Conservation (phyloP, 495 filamentous ascomycete genomes). For the Margaritispora aquatica region DNA sequence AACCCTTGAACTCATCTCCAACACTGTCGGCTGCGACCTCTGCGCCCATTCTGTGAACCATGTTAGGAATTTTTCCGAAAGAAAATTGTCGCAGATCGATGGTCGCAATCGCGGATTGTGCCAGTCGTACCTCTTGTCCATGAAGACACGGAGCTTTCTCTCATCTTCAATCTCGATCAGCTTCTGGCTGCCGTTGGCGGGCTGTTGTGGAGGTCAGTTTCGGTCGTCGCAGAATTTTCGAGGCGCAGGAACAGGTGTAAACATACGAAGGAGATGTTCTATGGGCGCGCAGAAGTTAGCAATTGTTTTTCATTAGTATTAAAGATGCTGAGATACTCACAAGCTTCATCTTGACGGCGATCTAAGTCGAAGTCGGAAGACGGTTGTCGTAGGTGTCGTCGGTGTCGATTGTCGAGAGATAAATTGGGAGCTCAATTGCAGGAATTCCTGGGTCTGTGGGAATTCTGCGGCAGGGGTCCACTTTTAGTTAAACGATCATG, state of each 20-base stretch:
- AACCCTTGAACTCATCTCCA: constrained; percentile 98
- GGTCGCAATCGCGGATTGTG: constrained; percentile 4
- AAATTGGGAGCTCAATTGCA: no score
- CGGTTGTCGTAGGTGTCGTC: neutral
- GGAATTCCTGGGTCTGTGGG: constrained; percentile 12
- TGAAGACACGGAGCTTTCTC: constrained; percentile 60
- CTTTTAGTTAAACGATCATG: constrained; percentile 11
- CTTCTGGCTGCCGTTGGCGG: constrained; percentile 98
- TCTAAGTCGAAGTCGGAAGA: constrained; percentile 4
- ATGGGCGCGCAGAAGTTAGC: constrained; percentile 12
- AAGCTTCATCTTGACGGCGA: constrained; percentile 24
- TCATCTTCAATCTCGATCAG: constrained; percentile 98
- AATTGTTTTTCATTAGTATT: constrained; percentile 3
- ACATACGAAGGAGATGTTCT: constrained; percentile 71
- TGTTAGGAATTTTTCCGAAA: constrained; percentile 8
- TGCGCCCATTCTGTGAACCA: constrained; percentile 63
- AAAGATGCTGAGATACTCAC: constrained; percentile 10
- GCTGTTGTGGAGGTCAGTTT: constrained; percentile 30
- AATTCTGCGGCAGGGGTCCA: no score
- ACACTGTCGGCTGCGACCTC: constrained; percentile 92
- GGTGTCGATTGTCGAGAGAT: neutral
- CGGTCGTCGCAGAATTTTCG: constrained; percentile 1
- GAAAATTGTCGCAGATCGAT: neutral
- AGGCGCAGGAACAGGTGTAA: neutral
- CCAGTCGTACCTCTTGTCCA: constrained; percentile 40